Base-by-base conservation (phyloP, 2,329 filamentous ascomycete species). In the Cercospora zeae-maydis region DNA sequence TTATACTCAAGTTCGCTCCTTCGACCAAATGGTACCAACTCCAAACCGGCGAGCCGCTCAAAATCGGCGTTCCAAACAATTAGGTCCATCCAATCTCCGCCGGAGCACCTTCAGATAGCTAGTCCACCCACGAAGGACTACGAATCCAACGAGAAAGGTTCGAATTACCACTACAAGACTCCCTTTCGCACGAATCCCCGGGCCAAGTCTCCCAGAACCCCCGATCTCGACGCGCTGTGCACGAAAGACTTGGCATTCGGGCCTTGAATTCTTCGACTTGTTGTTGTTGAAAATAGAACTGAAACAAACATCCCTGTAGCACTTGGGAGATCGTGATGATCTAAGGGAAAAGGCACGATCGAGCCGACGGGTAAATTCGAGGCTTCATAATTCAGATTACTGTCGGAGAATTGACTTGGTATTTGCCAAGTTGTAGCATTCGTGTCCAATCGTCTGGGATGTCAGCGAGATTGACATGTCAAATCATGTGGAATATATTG, bases 41-140 rank as follows among this genome's bases (percentile, higher is more conserved):
- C n/a, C n/a, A n/a, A n/a, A n/a, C n/a, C n/a, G n/a, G n/a, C n/a
- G n/a, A n/a, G n/a, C n/a, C n/a, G n/a, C n/a, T n/a, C n/a, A n/a
- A 69, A 6, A 78, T 83, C 2, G 82, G 80, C 4, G 80, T 82
- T 1, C 78, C 79, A 1, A 85, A 84, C 69, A 79, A 76, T 24
- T 78, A 83, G 56, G 71, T 83, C 0, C 80, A 84, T 63, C 62
- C 47, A 1, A 1, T 84, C 81, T 67, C 65, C 72, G 54, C 67
- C 0, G 73, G 71, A 0, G 72, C 74, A 24, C 74, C 75, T 0
- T 81, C 78, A 0, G 81, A 80, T 2, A 70, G 72, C 0, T 72
- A 83, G 52, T 83, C 82, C 69, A 79, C 77, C 0, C 83, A 85
- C 64, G 82, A 83, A 62, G 79, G 78, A 2, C 74, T 81, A 34